Base-by-base conservation (phyloP, 139 green algal species). In the Chlamydomonas applanata region DNA sequence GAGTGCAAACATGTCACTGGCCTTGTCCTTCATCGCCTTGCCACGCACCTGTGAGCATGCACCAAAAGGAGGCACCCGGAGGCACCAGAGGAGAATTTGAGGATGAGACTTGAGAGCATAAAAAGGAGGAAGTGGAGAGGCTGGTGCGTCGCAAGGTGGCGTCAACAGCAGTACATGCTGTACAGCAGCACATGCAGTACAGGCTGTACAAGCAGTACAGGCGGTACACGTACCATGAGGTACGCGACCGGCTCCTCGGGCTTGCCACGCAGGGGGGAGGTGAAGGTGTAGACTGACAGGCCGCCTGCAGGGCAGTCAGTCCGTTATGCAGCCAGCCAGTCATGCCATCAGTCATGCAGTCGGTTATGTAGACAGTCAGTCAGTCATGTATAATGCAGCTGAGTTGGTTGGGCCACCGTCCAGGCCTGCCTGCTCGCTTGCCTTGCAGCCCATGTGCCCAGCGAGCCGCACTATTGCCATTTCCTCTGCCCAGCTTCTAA, bases 1-100 rank as follows among this genome's bases (percentile, higher is more conserved):
- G 17, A 99, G 79, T 32, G 91, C 86, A n/a, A 98, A 72, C 77
- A 99, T 75, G 77, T 98, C 94, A 14, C 71, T 89, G 0, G 90
- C 82, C 82, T 98, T 97, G 76, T 90, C 89, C 3, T 76, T 86
- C 78, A 94, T 99, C 61, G 91, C 88, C 90, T 99, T 99, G 85
- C 95, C 95, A 16, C 90, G 80, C 11, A 94, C 46, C 78, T 88
- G 75, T 19, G n/a, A n/a, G n/a, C n/a, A n/a, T n/a, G n/a, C n/a
- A n/a, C n/a, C n/a, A n/a, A n/a, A n/a, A 46, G 30, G 40, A 27
- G 34, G 36, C 35, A 65, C 2, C 34, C 46, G 17, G 14, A 56
- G 14, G 46, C n/a, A n/a, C n/a, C n/a, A n/a, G n/a, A 27, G 22
- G 16, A 45, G 27, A 25, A 4, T 34, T 5, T 5, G 59, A 36